Evolutionary conservation across 345 rosid species (phyloP).

Genomic region (Limnanthes douglasii): DNA sequence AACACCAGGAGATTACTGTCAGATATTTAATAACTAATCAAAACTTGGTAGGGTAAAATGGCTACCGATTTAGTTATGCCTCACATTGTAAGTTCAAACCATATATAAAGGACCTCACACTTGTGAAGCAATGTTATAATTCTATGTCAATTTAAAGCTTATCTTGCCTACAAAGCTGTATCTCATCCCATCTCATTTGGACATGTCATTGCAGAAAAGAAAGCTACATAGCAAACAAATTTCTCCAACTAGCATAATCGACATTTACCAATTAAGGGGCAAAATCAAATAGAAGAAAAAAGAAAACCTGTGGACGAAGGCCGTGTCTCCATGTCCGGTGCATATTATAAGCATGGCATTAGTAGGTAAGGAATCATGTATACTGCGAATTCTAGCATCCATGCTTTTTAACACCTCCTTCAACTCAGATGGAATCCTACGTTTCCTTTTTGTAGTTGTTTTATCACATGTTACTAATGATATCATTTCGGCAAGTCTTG

Average conservation of each 20-base stretch:
- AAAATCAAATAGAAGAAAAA: too few relatives aligned
- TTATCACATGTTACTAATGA: slow-evolving; percentile 62
- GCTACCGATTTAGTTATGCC: not conserved
- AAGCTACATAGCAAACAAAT: too few relatives aligned
- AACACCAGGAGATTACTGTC: slow-evolving; percentile 6
- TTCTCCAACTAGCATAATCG: too few relatives aligned
- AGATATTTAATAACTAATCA: slow-evolving; percentile 1
- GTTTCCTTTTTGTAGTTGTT: slow-evolving; percentile 20
- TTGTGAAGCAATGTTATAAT: too few relatives aligned
- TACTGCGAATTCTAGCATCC: slow-evolving; percentile 34
- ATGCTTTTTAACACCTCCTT: slow-evolving; percentile 43
- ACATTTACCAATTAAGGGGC: too few relatives aligned
- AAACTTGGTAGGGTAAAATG: not conserved
- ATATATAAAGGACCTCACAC: too few relatives aligned
- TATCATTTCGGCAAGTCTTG: slow-evolving; percentile 64
- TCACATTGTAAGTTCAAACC: not conserved
- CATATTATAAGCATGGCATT: slow-evolving; percentile 83
- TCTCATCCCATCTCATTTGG: too few relatives aligned
- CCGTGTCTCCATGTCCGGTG: slow-evolving; percentile 95
- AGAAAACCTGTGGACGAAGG: slow-evolving; percentile 60
- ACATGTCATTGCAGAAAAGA: too few relatives aligned
- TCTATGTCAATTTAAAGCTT: too few relatives aligned
- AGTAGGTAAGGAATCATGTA: slow-evolving; percentile 46
- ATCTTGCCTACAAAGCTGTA: too few relatives aligned
- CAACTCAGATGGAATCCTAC: slow-evolving; percentile 29